These are phyloP conservation scores for Euphorbia peplus DNA, from an alignment of 345 rosid genomes.

Conservation along the genomic window DNA sequence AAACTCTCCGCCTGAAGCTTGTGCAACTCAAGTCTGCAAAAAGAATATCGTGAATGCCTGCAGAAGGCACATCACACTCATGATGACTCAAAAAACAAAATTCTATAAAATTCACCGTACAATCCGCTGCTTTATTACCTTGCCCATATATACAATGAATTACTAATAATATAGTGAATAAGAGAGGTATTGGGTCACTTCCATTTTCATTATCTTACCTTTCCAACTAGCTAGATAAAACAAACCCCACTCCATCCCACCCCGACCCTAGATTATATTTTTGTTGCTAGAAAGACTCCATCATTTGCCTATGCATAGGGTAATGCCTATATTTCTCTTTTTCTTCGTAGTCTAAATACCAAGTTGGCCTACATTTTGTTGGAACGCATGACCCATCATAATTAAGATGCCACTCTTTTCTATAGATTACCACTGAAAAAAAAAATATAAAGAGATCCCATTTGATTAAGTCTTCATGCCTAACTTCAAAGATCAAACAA, in stretches of 20 bases:
- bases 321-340: not conserved
- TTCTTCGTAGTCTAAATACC: not conserved
- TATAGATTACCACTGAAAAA: not conserved
- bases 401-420: conserved; percentile 12
- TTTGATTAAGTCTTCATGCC: not conserved
- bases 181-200: conserved; percentile 16
- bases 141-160: too few relatives aligned
- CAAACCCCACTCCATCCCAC: conserved; percentile 23
- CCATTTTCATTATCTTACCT: conserved; percentile 24
- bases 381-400: not conserved
- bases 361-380: not conserved
- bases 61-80: too few relatives aligned
- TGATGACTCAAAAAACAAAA: too few relatives aligned
- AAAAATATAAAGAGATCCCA: too few relatives aligned
- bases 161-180: not conserved
- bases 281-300: conserved; percentile 4
- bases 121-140: too few relatives aligned
- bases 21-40: too few relatives aligned
- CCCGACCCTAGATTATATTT: not conserved
- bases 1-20: too few relatives aligned
- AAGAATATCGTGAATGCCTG: too few relatives aligned
- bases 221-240: conserved; percentile 12
- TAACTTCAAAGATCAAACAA: not conserved
- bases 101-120: too few relatives aligned
- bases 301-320: not conserved